A percentile compares a stretch with the other conserved stretches of the same genome.
These are phyloP conservation scores for Cadophora luteo-olivacea DNA, from an alignment of 2,329 filamentous ascomycete species.

Conservation along the genomic window DNA sequence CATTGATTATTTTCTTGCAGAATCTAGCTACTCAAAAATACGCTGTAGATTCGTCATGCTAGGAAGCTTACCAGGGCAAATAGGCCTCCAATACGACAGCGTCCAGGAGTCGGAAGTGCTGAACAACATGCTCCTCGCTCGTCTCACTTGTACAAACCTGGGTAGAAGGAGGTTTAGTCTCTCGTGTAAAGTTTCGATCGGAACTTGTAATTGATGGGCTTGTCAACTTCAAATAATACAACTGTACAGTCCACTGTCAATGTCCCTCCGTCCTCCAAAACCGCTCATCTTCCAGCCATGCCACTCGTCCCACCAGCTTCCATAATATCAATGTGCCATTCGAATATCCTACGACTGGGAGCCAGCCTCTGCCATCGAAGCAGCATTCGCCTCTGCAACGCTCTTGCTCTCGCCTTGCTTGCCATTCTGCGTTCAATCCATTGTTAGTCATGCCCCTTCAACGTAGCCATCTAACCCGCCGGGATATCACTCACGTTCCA, in stretches of 20 bases:
- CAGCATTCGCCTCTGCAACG: slow-evolving; percentile 64
- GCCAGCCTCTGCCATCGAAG: slow-evolving; percentile 42
- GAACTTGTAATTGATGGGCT: slow-evolving; percentile 29
- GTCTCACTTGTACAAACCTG: neutral
- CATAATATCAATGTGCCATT: slow-evolving; percentile 9
- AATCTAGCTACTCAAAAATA: neutral
- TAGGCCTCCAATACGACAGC: neutral
- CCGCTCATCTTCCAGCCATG: slow-evolving; percentile 2
- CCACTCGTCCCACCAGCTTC: slow-evolving; percentile 17
- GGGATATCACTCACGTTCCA: slow-evolving; percentile 79
- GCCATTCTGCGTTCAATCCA: slow-evolving; percentile 72
- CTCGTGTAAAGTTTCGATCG: neutral
- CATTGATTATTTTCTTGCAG: neutral
- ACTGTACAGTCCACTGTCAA: slow-evolving; percentile 38
- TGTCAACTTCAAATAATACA: slow-evolving; percentile 38
- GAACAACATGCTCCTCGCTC: neutral
- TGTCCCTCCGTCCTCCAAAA: slow-evolving; percentile 19
- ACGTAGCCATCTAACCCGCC: neutral
- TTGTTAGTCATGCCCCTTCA: slow-evolving; percentile 29
- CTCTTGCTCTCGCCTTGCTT: slow-evolving; percentile 89
- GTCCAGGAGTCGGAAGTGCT: neutral
- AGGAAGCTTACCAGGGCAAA: neutral
- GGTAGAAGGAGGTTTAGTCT: neutral
- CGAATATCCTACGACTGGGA: slow-evolving; percentile 21
- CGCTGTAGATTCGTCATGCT: neutral